phyloP scores from a whole-genome alignment of 2,329 filamentous ascomycete species.

The Daldinia sp. region DNA sequence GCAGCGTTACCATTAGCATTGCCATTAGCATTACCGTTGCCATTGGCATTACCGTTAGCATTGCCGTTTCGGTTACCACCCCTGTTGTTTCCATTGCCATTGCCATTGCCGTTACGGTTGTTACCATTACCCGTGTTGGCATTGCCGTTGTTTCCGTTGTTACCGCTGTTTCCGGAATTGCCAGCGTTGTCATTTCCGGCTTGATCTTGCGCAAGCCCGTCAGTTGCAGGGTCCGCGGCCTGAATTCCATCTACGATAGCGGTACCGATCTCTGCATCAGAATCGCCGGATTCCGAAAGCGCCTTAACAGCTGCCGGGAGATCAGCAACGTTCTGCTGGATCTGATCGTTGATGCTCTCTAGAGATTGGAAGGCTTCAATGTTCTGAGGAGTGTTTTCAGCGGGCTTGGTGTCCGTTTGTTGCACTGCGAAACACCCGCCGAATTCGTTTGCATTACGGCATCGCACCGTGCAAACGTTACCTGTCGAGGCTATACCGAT shows the following conservation, averaged over 20 bases:
- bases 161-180: constrained; percentile 14
- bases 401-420: constrained; percentile 50
- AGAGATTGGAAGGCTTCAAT: constrained; percentile 52
- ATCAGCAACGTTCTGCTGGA: constrained; percentile 53
- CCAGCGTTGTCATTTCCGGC: constrained; percentile 5
- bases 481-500: constrained; percentile 51
- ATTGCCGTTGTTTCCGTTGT: constrained; percentile 1
- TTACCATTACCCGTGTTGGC: constrained; percentile 20
- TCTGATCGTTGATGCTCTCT: constrained; percentile 49
- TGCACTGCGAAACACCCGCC: constrained; percentile 54
- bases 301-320: constrained; percentile 51
- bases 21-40: not conserved
- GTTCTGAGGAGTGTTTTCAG: constrained; percentile 43
- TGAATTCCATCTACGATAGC: constrained; percentile 46
- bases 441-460: constrained; percentile 48
- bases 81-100: not conserved
- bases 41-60: not conserved
- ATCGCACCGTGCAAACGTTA: constrained; percentile 53
- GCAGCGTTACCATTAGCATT: constrained; percentile 17
- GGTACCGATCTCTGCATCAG: constrained; percentile 41
- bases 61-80: constrained; percentile 14
- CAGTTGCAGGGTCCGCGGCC: constrained; percentile 23
- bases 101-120: constrained; percentile 11
- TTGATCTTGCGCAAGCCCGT: constrained; percentile 16
- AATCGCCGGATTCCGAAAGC: constrained; percentile 48